Evolutionary conservation across 2,329 filamentous ascomycete species (phyloP).

Genomic region (Tolypocladium ophioglossoides): DNA sequence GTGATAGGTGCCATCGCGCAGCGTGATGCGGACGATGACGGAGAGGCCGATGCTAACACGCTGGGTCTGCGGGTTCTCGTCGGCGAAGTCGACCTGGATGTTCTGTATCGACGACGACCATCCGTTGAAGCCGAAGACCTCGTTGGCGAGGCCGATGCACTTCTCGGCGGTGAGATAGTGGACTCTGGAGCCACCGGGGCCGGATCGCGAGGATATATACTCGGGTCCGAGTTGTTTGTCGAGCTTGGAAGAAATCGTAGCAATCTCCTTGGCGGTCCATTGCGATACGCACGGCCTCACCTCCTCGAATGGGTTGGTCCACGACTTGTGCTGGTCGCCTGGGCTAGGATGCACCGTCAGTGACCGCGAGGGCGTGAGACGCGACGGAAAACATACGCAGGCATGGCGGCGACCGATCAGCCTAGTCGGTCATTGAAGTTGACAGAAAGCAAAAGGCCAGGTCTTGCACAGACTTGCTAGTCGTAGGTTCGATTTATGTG

Average conservation of each 20-base stretch:
- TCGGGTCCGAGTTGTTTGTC: conserved; percentile 93
- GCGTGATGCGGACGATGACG: conserved; percentile 80
- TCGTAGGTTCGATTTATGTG: neutral
- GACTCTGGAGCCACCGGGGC: conserved; percentile 74
- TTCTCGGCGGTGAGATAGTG: conserved; percentile 96
- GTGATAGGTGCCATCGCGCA: conserved; percentile 91
- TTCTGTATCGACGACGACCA: conserved; percentile 96
- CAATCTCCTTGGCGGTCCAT: conserved; percentile 86
- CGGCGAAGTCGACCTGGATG: conserved; percentile 90
- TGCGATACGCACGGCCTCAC: conserved; percentile 55
- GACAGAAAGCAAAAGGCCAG: neutral
- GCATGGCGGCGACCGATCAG: conserved; percentile 22
- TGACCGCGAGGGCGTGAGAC: conserved; percentile 2
- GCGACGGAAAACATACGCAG: conserved; percentile 27
- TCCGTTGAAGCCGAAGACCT: conserved; percentile 94
- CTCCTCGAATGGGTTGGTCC: conserved; percentile 76
- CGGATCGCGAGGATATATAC: conserved; percentile 80
- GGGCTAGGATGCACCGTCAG: conserved; percentile 35
- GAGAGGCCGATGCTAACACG: conserved; percentile 80
- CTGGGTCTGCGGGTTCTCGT: conserved; percentile 68
- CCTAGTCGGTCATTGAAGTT: conserved; percentile 14
- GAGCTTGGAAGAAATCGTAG: conserved; percentile 73
- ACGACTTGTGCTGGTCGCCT: conserved; percentile 50
- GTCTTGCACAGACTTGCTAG: neutral
- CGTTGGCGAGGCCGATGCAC: conserved; percentile 87